A percentile compares a stretch with the other conserved stretches of the same genome.
Conservation (phyloP, 768 basidiomycete species). For the Boletus sp. region DNA sequence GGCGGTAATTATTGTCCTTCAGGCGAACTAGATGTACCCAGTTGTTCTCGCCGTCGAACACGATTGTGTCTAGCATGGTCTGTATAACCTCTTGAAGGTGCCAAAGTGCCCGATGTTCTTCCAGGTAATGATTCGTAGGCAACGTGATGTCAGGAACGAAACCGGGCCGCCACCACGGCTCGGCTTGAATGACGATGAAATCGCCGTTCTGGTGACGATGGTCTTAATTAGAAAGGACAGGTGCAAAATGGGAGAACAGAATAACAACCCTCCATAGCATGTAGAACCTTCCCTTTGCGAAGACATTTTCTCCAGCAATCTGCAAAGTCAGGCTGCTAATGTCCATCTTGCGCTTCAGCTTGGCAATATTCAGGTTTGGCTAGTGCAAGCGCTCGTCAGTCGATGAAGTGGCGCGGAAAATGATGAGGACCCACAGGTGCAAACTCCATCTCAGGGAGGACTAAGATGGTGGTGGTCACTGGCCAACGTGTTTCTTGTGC, state of each 20-base stretch:
- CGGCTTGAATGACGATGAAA: conserved; percentile 29
- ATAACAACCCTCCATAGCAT: conserved; percentile 26
- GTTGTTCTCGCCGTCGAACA: conserved; percentile 30
- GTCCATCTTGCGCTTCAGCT: conserved; percentile 25
- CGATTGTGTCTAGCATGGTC: conserved; percentile 31
- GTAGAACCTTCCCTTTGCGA: conserved; percentile 19
- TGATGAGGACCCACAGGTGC: conserved; percentile 26
- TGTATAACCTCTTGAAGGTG: conserved; percentile 32
- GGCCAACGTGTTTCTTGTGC: conserved; percentile 18
- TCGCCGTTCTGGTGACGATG: conserved; percentile 22
- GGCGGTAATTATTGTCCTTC: conserved; percentile 25
- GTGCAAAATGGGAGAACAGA: not conserved
- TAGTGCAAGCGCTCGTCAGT: conserved; percentile 5
- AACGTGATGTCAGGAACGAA: not conserved
- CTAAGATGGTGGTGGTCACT: not conserved
- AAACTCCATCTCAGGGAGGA: conserved; percentile 25
- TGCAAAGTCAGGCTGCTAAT: conserved; percentile 23
- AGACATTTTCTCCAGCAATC: conserved; percentile 5
- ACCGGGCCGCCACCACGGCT: conserved; percentile 26
- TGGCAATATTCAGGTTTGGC: conserved; percentile 18
- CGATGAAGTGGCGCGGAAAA: not conserved
- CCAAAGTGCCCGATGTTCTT: conserved; percentile 21
- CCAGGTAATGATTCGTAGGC: not conserved
- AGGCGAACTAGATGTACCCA: conserved; percentile 33
- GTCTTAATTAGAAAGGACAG: conserved; percentile 15